phyloP scores from a whole-genome alignment of 352 stramenopile species.

The Pythium sukuiense region DNA sequence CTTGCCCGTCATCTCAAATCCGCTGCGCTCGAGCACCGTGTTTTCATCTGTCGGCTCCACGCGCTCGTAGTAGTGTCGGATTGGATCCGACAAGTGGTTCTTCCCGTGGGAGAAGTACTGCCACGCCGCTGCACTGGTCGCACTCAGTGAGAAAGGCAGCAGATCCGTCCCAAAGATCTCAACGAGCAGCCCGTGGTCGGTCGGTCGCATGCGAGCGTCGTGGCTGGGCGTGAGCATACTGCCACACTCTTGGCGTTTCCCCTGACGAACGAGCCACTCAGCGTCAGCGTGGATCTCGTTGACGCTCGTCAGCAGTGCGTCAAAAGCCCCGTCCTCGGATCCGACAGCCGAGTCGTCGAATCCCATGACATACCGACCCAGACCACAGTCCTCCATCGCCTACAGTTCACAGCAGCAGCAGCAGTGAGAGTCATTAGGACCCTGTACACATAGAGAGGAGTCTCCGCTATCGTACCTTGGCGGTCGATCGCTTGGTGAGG shows the following conservation, averaged over 20 bases:
- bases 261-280: not conserved
- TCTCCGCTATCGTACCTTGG: constrained; percentile 12
- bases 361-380: not conserved
- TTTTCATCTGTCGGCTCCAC: constrained; percentile 28
- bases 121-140: constrained; percentile 15
- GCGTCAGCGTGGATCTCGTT: constrained; percentile 11
- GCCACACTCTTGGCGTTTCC: no score
- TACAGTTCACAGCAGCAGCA: no score
- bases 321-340: not conserved
- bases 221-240: no score
- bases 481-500: constrained; percentile 34
- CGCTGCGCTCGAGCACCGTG: constrained; percentile 58
- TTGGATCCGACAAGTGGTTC: constrained; percentile 7
- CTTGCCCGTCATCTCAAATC: constrained; percentile 49
- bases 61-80: constrained; percentile 15
- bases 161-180: constrained; percentile 15
- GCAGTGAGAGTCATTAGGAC: no score
- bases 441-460: no score
- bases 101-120: constrained; percentile 17
- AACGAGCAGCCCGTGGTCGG: constrained; percentile 5
- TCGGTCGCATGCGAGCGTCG: constrained; percentile 4
- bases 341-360: not conserved
- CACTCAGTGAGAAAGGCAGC: constrained; percentile 10
- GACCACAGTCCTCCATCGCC: not conserved
- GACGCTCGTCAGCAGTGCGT: constrained; percentile 3